phyloP scores from a whole-genome alignment of 2,329 filamentous ascomycete species.

The Colletotrichum sp. region DNA sequence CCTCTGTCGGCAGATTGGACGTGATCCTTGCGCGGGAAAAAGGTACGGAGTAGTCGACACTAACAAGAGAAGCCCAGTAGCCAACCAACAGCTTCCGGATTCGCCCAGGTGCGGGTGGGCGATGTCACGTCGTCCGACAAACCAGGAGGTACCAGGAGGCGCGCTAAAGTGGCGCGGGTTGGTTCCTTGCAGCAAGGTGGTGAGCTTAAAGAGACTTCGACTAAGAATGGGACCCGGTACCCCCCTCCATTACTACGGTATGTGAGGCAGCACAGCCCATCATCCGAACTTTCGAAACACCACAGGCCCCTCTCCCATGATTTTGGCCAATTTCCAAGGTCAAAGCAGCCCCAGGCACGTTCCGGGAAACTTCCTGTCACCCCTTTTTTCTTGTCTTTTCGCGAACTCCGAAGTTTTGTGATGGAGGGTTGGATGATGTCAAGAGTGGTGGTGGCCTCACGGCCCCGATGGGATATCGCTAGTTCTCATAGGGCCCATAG shows the following conservation, averaged over 20 bases:
- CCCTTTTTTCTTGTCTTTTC: neutral
- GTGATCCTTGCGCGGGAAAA: neutral
- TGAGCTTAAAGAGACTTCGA: conserved; percentile 22
- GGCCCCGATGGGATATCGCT: neutral
- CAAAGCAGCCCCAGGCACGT: neutral
- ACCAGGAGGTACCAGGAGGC: neutral
- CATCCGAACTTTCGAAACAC: conserved; percentile 20
- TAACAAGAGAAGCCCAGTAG: neutral
- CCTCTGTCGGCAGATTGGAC: neutral
- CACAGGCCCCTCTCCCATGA: conserved; percentile 6
- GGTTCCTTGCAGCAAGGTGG: conserved; percentile 4
- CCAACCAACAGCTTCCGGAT: neutral
- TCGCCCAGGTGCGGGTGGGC: neutral
- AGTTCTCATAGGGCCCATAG: neutral
- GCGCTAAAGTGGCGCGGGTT: neutral
- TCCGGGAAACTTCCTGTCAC: neutral
- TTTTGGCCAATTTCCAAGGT: neutral
- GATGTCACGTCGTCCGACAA: conserved; percentile 12
- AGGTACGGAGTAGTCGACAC: neutral
- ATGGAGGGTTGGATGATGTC: conserved; percentile 5
- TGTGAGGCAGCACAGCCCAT: conserved; percentile 20
- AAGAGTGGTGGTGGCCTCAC: neutral
- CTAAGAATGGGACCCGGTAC: neutral
- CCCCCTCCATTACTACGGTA: neutral
- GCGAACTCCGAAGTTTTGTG: neutral